Evolutionary conservation across 805 yeast species (phyloP).

Genomic region (Candida tibetensis): DNA sequence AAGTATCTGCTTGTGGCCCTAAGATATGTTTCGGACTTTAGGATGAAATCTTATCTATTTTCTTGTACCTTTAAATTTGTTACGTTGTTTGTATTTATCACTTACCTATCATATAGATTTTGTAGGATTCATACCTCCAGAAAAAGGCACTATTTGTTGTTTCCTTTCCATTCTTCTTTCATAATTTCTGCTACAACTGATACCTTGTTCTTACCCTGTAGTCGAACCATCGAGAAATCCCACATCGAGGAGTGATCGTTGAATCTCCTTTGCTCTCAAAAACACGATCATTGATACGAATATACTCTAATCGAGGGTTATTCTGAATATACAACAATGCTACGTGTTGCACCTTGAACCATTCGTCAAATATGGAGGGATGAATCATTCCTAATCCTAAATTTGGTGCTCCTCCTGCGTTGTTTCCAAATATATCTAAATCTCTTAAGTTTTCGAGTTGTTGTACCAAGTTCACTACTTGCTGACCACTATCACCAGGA

Average conservation of each 20-base stretch:
- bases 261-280: slow-evolving; percentile 37
- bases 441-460: slow-evolving; percentile 23
- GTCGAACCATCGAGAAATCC: slow-evolving; percentile 48
- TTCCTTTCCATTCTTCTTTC: too few species aligned
- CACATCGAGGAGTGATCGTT: slow-evolving; percentile 39
- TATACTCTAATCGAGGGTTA: slow-evolving; percentile 32
- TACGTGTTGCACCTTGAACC: slow-evolving; percentile 55
- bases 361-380: slow-evolving; percentile 54
- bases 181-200: too few species aligned
- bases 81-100: too few species aligned
- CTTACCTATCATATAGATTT: too few species aligned
- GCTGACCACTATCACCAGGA: slow-evolving; percentile 25
- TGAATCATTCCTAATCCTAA: slow-evolving; percentile 52
- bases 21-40: too few species aligned
- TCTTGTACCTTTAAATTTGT: too few species aligned
- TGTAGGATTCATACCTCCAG: too few species aligned
- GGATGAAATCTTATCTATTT: too few species aligned
- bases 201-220: slow-evolving; percentile 1
- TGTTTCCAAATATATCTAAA: slow-evolving; percentile 47
- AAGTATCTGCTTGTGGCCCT: too few species aligned
- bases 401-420: slow-evolving; percentile 53
- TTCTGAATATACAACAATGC: slow-evolving; percentile 39
- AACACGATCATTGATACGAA: slow-evolving; percentile 49
- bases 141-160: too few species aligned
- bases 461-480: slow-evolving; percentile 21